phyloP scores from a whole-genome alignment of 352 stramenopile genomes.

The Phytophthora tubulina region DNA sequence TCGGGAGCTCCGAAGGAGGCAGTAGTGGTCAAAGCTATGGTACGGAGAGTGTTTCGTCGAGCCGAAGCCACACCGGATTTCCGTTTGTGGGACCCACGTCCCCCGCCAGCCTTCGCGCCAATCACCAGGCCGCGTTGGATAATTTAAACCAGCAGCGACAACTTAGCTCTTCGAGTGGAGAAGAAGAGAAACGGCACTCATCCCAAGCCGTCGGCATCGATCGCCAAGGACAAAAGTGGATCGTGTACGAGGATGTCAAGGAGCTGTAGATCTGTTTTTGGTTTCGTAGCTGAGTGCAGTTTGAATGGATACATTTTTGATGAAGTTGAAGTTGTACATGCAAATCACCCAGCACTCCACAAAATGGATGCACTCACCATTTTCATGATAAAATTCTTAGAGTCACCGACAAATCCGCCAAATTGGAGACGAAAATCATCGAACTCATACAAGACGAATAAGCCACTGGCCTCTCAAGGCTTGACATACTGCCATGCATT shows the following conservation, averaged over 20 bases:
- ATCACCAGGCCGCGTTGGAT: slow-evolving; percentile 21
- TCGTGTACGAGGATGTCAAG: slow-evolving; percentile 28
- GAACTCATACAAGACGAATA: background rate
- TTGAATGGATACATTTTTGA: slow-evolving; percentile 22
- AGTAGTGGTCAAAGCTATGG: slow-evolving; percentile 16
- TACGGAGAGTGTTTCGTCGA: slow-evolving; percentile 22
- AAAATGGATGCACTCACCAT: too few species aligned
- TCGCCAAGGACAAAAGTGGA: slow-evolving; percentile 13
- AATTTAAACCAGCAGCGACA: slow-evolving; percentile 35
- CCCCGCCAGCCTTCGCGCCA: slow-evolving; percentile 20
- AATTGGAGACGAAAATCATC: background rate
- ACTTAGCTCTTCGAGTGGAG: slow-evolving; percentile 36
- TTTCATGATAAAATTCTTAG: background rate
- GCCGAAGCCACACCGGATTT: slow-evolving; percentile 14
- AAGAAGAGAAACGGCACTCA: slow-evolving; percentile 31
- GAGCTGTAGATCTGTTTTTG: slow-evolving; percentile 30
- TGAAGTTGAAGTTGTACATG: background rate
- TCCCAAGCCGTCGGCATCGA: background rate
- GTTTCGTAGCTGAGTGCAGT: slow-evolving; percentile 7
- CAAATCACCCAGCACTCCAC: background rate
- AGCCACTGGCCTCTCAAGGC: background rate
- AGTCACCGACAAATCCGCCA: background rate
- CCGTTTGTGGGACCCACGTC: slow-evolving; percentile 25
- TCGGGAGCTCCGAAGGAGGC: slow-evolving; percentile 15
- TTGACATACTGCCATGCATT: background rate